A percentile compares a stretch with the other conserved stretches of the same genome.
phyloP scores from a whole-genome alignment of 75 land plant species.

The Cunninghamia lanceolata region DNA sequence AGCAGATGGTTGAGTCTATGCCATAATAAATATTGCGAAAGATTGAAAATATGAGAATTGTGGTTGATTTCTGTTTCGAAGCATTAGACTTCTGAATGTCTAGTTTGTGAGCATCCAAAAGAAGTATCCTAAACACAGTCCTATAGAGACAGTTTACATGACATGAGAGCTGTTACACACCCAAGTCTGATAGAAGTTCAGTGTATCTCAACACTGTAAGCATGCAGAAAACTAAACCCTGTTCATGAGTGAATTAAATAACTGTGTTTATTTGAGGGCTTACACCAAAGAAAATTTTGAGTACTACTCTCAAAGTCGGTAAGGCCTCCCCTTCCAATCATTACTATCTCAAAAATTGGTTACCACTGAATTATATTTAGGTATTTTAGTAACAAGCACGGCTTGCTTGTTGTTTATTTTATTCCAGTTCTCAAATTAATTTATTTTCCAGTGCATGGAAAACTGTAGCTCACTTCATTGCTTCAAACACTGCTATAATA shows the following conservation, averaged over 20 bases:
- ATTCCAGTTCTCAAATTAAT: background rate
- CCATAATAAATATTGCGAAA: background rate
- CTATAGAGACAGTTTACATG: background rate
- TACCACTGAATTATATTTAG: background rate
- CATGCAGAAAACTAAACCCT: background rate
- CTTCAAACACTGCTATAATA: background rate
- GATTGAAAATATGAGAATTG: background rate
- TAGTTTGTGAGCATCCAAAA: background rate
- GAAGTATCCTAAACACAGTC: background rate
- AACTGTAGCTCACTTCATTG: background rate
- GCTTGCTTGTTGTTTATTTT: background rate
- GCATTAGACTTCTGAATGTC: background rate
- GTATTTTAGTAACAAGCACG: background rate
- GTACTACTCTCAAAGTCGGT: background rate
- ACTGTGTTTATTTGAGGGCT: background rate
- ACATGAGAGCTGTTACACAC: background rate
- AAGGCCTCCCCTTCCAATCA: background rate
- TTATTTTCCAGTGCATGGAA: background rate
- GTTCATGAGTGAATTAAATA: background rate
- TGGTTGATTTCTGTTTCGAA: background rate
- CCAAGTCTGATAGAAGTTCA: background rate
- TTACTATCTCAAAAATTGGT: background rate
- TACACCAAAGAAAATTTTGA: background rate
- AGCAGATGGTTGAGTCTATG: background rate
- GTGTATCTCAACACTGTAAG: background rate